Conservation (phyloP, 257 asterid species). For the Nicotiana paniculata region DNA sequence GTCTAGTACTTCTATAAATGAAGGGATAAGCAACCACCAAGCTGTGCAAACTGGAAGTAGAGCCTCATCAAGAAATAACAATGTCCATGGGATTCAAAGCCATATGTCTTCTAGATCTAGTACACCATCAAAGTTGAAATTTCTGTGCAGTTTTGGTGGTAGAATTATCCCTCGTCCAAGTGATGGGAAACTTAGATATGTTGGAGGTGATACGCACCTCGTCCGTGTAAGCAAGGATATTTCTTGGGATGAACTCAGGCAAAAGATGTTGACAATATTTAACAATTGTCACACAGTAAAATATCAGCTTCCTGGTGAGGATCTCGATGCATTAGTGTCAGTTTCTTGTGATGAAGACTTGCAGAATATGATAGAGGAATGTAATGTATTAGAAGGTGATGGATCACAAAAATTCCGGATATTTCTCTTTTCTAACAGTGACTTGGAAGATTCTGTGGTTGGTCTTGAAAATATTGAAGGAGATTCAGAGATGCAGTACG, state of each 20-base stretch:
- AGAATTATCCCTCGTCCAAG: slow-evolving; percentile 86
- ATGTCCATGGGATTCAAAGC: slow-evolving; percentile 29
- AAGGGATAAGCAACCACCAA: slow-evolving; percentile 31
- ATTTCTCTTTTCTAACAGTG: slow-evolving; percentile 55
- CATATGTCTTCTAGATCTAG: slow-evolving; percentile 36
- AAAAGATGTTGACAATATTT: slow-evolving; percentile 42
- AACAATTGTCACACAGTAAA: slow-evolving; percentile 53
- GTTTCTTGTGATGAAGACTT: slow-evolving; percentile 86
- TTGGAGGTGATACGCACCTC: slow-evolving; percentile 88
- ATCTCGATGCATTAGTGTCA: slow-evolving; percentile 87
- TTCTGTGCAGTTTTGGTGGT: slow-evolving; percentile 93
- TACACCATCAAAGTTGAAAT: slow-evolving; percentile 38
- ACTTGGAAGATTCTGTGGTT: slow-evolving; percentile 63
- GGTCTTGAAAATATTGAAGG: slow-evolving; percentile 48
- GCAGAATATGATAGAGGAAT: slow-evolving; percentile 91
- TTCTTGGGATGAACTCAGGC: slow-evolving; percentile 67
- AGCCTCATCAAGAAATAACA: slow-evolving; percentile 31
- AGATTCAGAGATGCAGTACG: slow-evolving; percentile 63
- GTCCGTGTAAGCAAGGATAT: slow-evolving; percentile 58
- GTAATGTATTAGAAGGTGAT: slow-evolving; percentile 40
- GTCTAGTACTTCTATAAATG: slow-evolving; percentile 27
- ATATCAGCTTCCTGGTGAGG: slow-evolving; percentile 98
- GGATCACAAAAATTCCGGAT: slow-evolving; percentile 72
- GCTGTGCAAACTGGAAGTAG: slow-evolving; percentile 33
- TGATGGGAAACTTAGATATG: slow-evolving; percentile 88